Evolutionary conservation across 2,329 filamentous ascomycete genomes (phyloP), one percentile per base, ranked within the genome.

Genomic region (Aspergillus felis): DNA sequence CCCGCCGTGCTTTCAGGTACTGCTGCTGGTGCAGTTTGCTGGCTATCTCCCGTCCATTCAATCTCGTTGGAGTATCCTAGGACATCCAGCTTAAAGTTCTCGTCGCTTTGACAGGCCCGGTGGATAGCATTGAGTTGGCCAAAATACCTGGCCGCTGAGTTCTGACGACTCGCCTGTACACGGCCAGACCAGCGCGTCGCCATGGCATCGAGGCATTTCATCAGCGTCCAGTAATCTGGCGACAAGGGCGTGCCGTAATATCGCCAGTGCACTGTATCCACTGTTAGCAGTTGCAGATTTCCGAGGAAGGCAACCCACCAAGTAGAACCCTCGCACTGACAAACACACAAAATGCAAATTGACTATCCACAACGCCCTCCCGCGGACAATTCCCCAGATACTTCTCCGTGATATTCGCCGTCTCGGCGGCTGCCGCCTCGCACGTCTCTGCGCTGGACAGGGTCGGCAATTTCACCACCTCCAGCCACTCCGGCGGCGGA

Each of bases 381-480:
- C n/a, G 44, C 38, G 1, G 74, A 70, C 59, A 56, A 24, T 76
- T 69, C 24, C 76, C 71, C 1, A 82, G 68, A 57, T 80, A 82
- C 54, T 81, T 80, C 4, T 72, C 67, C 0, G 74, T 74, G 29
- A 82, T 82, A 1, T 73, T 76, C 0, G 79, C 71, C 0, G 76
- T 81, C 55, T 82, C 79, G 0, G 73, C 65, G 0, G 79, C 79
- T 0, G 80, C 80, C 0, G 72, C 63, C 38, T 79, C 70, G 56
- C 80, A 82, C 0, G 80, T 82, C 55, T 82, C 80, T 1, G 78
- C 78, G 50, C 78, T 81, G 44, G 73, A 79, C 3, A 70, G 65
- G 51, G 73, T 80, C 0, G 80, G 79, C 5, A 81, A 60, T 54
- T 71, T 68, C 3, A 74, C 68, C 53, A 67, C 58, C 64, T 61